Conservation (phyloP, 2,329 filamentous ascomycete genomes). For the Paraphoma chrysanthemicola region DNA sequence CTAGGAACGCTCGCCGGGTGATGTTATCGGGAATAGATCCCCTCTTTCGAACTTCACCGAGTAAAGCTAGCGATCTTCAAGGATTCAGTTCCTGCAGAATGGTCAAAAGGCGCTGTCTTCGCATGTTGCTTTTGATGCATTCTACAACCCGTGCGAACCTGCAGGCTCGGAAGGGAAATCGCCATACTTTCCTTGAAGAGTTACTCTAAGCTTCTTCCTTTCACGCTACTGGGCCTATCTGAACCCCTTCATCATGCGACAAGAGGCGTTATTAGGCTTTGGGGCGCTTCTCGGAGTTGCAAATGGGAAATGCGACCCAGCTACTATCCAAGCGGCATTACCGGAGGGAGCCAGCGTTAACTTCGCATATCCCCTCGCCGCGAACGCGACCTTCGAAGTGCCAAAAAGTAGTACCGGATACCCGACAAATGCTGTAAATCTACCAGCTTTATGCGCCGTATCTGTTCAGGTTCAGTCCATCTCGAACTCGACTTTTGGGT, state of each 20-base stretch:
- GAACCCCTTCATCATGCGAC: slow-evolving; percentile 14
- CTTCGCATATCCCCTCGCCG: slow-evolving; percentile 39
- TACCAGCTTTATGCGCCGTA: slow-evolving; percentile 49
- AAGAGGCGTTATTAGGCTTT: slow-evolving; percentile 16
- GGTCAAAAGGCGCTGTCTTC: background rate
- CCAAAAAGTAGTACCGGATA: slow-evolving; percentile 49
- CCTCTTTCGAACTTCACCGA: background rate
- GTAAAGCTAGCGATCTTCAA: background rate
- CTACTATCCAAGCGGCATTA: slow-evolving; percentile 42
- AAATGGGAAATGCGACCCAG: slow-evolving; percentile 39
- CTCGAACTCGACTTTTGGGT: slow-evolving; percentile 44
- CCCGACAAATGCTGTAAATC: slow-evolving; percentile 46
- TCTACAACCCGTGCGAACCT: too few species aligned
- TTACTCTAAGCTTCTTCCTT: too few species aligned
- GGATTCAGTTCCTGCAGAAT: background rate
- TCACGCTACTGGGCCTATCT: too few species aligned
- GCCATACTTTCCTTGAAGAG: too few species aligned
- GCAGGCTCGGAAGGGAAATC: too few species aligned
- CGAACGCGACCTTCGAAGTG: slow-evolving; percentile 49
- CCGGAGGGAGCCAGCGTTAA: slow-evolving; percentile 46
- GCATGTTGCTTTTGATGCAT: too few species aligned
- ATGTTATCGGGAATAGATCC: background rate
- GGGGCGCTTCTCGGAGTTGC: slow-evolving; percentile 24
- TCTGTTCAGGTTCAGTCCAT: slow-evolving; percentile 47
- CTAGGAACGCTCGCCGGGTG: background rate